A percentile compares a stretch with the other conserved stretches of the same genome.
phyloP scores from a whole-genome alignment of 2,329 filamentous ascomycete species.

The Penicillium sp. region DNA sequence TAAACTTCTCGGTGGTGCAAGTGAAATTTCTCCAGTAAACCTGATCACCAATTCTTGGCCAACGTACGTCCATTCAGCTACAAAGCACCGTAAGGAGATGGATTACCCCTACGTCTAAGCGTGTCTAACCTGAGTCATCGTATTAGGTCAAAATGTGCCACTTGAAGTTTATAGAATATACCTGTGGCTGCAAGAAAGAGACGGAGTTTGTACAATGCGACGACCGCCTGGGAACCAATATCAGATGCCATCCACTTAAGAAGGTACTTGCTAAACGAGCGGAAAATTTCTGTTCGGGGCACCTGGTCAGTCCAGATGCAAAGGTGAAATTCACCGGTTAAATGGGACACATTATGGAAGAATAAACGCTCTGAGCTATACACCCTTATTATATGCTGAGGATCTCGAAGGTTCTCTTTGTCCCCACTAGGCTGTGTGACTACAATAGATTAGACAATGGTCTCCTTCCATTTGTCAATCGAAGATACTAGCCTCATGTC shows the following conservation, averaged over 20 bases:
- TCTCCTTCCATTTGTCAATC: too few species aligned
- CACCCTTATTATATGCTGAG: too few species aligned
- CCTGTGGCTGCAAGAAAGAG: slow-evolving; percentile 4
- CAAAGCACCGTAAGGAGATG: slow-evolving; percentile 4
- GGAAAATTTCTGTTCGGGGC: slow-evolving; percentile 1
- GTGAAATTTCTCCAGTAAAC: too few species aligned
- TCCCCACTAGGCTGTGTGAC: too few species aligned
- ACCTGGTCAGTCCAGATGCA: slow-evolving; percentile 7
- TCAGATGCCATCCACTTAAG: slow-evolving; percentile 4
- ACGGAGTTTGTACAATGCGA: background rate
- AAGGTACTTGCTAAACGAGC: slow-evolving; percentile 1
- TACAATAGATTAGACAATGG: too few species aligned
- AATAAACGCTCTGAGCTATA: too few species aligned
- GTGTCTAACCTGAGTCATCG: slow-evolving; percentile 1
- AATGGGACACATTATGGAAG: too few species aligned
- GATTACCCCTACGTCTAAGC: slow-evolving; percentile 2
- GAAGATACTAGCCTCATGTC: too few species aligned
- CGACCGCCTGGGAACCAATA: slow-evolving; percentile 1
- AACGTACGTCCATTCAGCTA: too few species aligned
- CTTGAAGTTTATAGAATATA: slow-evolving; percentile 9
- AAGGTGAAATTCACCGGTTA: slow-evolving; percentile 4
- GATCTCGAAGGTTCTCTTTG: too few species aligned
- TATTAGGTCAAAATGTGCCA: slow-evolving; percentile 6
- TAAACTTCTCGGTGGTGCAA: too few species aligned
- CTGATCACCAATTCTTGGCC: too few species aligned